Percentiles rank a stretch among this genome's conserved stretches.
These are phyloP conservation scores for Pisolithus marmoratus DNA, from an alignment of 768 basidiomycete species.

Conservation along the genomic window DNA sequence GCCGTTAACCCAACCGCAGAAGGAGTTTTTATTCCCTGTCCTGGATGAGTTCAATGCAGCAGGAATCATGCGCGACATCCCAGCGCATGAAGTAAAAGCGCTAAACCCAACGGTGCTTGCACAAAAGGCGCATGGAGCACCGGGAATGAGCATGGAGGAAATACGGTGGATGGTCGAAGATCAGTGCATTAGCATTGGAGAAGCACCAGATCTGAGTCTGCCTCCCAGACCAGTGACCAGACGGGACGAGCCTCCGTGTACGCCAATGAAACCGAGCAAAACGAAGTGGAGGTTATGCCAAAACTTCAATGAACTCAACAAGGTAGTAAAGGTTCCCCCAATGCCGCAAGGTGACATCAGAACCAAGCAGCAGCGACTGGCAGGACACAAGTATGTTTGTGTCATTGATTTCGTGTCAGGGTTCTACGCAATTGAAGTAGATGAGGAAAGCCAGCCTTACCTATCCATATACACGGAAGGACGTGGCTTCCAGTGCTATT, in stretches of 20 bases:
- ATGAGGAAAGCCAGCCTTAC: too few relatives aligned
- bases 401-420: too few relatives aligned
- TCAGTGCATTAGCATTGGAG: slow-evolving; percentile 4
- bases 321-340: too few relatives aligned
- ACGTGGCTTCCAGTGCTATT: too few relatives aligned
- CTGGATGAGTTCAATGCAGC: slow-evolving; percentile 32
- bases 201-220: neutral
- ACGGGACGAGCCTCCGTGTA: too few relatives aligned
- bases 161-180: slow-evolving; percentile 5
- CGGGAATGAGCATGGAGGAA: slow-evolving; percentile 6
- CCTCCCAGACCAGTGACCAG: neutral
- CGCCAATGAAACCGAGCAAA: too few relatives aligned
- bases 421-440: too few relatives aligned
- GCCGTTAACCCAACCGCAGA: slow-evolving; percentile 28
- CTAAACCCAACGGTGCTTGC: slow-evolving; percentile 6
- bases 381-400: slow-evolving; percentile 29
- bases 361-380: neutral
- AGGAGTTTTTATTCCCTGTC: slow-evolving; percentile 22
- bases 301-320: too few relatives aligned
- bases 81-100: slow-evolving; percentile 9
- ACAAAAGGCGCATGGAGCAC: slow-evolving; percentile 6
- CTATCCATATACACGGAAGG: too few relatives aligned
- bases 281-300: too few relatives aligned
- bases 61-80: slow-evolving; percentile 18
- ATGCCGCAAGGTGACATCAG: too few relatives aligned